Evolutionary conservation across 2,329 filamentous ascomycete genomes (phyloP).

Genomic region (Dichotomopilus funicola): DNA sequence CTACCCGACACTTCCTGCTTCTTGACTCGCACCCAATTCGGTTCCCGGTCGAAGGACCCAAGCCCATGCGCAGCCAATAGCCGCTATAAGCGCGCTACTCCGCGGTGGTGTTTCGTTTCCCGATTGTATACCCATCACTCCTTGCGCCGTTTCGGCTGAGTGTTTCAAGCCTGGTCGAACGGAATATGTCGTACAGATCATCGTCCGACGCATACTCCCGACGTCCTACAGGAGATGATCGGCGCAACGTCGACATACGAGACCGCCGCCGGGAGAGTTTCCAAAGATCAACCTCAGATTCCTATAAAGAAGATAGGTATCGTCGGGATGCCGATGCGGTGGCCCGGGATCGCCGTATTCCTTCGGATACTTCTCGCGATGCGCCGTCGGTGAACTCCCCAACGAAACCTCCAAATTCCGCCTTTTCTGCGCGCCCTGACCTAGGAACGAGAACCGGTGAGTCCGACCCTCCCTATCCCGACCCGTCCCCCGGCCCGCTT

Average conservation of each 20-base stretch:
- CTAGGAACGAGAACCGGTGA: constrained; percentile 1
- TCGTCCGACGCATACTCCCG: constrained; percentile 15
- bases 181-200: constrained; percentile 13
- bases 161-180: not conserved
- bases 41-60: not conserved
- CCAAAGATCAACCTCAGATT: constrained; percentile 4
- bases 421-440: constrained; percentile 1
- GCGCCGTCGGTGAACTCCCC: not conserved
- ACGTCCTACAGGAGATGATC: constrained; percentile 17
- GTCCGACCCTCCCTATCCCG: not conserved
- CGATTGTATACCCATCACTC: no score
- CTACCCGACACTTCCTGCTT: no score
- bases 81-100: not conserved
- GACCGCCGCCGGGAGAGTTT: constrained; percentile 12
- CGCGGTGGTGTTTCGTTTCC: not conserved
- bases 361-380: not conserved
- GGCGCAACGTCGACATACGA: constrained; percentile 9
- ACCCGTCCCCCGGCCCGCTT: no score
- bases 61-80: not conserved
- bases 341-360: constrained; percentile 11
- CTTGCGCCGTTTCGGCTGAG: not conserved
- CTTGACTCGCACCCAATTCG: no score
- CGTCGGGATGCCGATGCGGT: constrained; percentile 6
- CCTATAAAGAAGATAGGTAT: constrained; percentile 9
- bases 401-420: not conserved